phyloP scores from a whole-genome alignment of 2,329 filamentous ascomycete species.

The Penicillium sp. region DNA sequence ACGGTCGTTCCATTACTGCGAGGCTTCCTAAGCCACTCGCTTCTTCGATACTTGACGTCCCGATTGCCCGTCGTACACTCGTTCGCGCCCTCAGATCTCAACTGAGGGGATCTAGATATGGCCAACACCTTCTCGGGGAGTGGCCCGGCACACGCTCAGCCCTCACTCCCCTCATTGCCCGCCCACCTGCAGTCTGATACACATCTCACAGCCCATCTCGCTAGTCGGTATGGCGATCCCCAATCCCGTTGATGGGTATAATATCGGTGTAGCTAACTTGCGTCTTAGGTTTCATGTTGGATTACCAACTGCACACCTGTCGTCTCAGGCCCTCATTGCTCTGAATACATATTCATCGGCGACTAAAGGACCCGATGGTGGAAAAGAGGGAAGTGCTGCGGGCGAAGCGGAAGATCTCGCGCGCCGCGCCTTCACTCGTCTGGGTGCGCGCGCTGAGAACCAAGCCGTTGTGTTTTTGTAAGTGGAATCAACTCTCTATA shows the following conservation, averaged over 20 bases:
- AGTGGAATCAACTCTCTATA: slow-evolving; percentile 42
- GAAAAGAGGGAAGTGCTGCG: slow-evolving; percentile 87
- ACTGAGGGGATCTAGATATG: slow-evolving; percentile 32
- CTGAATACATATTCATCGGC: slow-evolving; percentile 95
- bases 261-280: slow-evolving; percentile 31
- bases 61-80: slow-evolving; percentile 5
- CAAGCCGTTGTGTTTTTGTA: slow-evolving; percentile 92
- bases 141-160: slow-evolving; percentile 66
- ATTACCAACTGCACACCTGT: slow-evolving; percentile 81
- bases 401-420: slow-evolving; percentile 91
- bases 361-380: slow-evolving; percentile 82
- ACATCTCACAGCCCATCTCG: slow-evolving; percentile 53
- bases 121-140: slow-evolving; percentile 43
- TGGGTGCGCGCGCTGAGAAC: slow-evolving; percentile 87
- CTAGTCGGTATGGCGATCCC: slow-evolving; percentile 45
- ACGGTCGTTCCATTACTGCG: slow-evolving; percentile 3
- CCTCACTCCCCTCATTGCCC: slow-evolving; percentile 84
- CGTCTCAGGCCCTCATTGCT: slow-evolving; percentile 85
- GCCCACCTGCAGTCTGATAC: slow-evolving; percentile 60
- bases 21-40: neutral
- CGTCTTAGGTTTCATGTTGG: slow-evolving; percentile 85
- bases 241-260: neutral
- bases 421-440: slow-evolving; percentile 75
- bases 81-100: slow-evolving; percentile 1
- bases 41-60: neutral